Base-by-base conservation (phyloP, 305 asterid species). In the Euphrasia arctica region DNA sequence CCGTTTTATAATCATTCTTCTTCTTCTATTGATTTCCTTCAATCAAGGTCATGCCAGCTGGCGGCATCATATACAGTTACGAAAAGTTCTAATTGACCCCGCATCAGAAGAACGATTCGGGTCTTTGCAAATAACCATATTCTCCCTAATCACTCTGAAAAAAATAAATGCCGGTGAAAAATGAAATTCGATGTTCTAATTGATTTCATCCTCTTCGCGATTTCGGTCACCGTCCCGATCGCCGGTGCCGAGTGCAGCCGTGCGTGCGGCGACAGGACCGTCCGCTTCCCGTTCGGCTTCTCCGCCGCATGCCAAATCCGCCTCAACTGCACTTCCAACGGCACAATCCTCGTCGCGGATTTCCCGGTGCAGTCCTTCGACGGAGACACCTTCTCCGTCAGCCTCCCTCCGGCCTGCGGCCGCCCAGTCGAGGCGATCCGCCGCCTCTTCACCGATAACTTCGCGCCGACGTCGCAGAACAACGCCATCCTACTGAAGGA, bases 231-330 rank as follows among this genome's bases (percentile, higher is more conserved):
- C 27, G 22, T 50, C 56, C 29, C 56, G 8, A 4, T 50, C 22
- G 39, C 39, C n/a, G 28, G 75, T 0, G 34, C 64, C 7, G 1
- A 1, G 5, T 89, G 95, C 75, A 68, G 68, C 9, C 84, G 63
- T 39, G 57, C 84, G 13, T 89, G 96, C 70, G 93, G 89, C 27
- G 58, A 11, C 1, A 66, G 41, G 22, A 52, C 45, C 2, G 73
- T 89, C 62, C 83, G 75, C 0, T 87, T 69, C 69, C 88, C 97
- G 0, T 89, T 89, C 72, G 97, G 97, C 55, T 87, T 86, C 73
- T 87, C 97, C 9, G 8, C 77, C n/a, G 83, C 75, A 66, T 89
- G 97, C 72, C 62, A 70, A 58, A 87, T 89, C 77, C 89, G 11
- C 6, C 75, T 89, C 18, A 83, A 77, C 29, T 71, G 80, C 41